Conservation (phyloP, 306 rosid species). For the Fagus crenata region DNA sequence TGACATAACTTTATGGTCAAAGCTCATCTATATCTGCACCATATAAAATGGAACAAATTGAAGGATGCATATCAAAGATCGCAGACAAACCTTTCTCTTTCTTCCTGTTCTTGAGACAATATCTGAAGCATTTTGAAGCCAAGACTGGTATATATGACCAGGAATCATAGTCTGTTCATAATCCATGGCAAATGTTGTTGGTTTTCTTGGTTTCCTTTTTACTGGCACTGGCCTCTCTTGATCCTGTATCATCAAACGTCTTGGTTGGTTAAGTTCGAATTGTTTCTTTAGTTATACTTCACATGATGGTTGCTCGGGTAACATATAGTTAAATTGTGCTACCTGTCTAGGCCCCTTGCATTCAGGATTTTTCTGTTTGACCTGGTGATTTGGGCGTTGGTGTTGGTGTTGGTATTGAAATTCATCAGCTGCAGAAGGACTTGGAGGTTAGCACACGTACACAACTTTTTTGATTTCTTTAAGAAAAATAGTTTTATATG, state of each 20-base stretch:
- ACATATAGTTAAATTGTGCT: constrained; percentile 8
- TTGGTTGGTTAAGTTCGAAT: constrained; percentile 18
- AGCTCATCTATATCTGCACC: background rate
- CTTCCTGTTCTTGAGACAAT: constrained; percentile 60
- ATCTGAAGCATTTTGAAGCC: constrained; percentile 74
- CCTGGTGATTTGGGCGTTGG: constrained; percentile 27
- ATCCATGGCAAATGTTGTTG: constrained; percentile 47
- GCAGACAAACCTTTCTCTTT: constrained; percentile 58
- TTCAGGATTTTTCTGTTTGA: constrained; percentile 34
- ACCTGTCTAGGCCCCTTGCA: constrained; percentile 49
- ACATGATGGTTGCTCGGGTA: constrained; percentile 5
- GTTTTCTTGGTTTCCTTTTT: constrained; percentile 55
- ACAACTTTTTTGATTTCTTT: background rate
- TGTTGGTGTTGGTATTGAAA: constrained; percentile 34
- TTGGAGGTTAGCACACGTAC: constrained; percentile 23
- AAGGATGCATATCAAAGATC: constrained; percentile 24
- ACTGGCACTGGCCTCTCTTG: constrained; percentile 33
- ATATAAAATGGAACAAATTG: constrained; percentile 9
- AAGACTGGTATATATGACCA: constrained; percentile 64
- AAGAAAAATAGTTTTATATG: background rate
- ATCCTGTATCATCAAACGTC: constrained; percentile 45
- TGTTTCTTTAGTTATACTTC: background rate
- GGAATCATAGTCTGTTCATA: constrained; percentile 73
- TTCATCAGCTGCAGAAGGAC: constrained; percentile 43
- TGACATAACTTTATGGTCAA: background rate